Evolutionary conservation across 2,329 filamentous ascomycete genomes (phyloP), one percentile per base, ranked within the genome.

Genomic region (Emericellopsis atlantica): DNA sequence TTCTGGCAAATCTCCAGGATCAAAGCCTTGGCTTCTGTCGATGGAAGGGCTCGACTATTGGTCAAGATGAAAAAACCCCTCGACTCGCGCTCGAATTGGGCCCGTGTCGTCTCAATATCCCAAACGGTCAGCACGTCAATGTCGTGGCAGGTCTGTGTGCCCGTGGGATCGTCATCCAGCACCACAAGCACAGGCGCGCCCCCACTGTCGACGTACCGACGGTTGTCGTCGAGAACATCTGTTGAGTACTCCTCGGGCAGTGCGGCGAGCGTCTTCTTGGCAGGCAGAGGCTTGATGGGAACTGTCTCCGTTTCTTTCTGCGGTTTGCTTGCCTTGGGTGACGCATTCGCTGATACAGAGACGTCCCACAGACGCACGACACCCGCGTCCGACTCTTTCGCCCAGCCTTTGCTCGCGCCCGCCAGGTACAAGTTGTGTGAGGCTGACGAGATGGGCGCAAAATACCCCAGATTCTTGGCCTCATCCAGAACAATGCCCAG

Each of bases 11-110:
- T 74, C 16, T 66, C 63, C 7, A 51, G 49, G 47, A 75, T 69
- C 2, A 78, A 61, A 0, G 49, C 45, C 14, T 62, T 56, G 1
- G 73, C 73, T 35, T 67, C 62, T 0, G 52, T 50, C 0, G 70
- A 64, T 16, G 68, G 70, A 3, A 77, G 54, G 1, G 74, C 74
- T 5, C 74, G 68, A 4, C 71, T 75, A 50, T 77, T 77, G 29
- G 73, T 77, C 6, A 76, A 59, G 46, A 77, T 75, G 57, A 78
- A 77, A 61, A 78, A 77, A 15, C 73, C 74, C 4, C 51, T 51
- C 45, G 76, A 67, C 48, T 74, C 69, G 7, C 51, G 45, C 3
- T 53, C 54, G 2, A 76, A 57, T 0, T 61, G 66, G 1, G 55
- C 46, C 18, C 18, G 4, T 3, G 18, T 21, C 18, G 18, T 21